phyloP scores from a whole-genome alignment of 306 rosid species.

The Trifolium dubium region DNA sequence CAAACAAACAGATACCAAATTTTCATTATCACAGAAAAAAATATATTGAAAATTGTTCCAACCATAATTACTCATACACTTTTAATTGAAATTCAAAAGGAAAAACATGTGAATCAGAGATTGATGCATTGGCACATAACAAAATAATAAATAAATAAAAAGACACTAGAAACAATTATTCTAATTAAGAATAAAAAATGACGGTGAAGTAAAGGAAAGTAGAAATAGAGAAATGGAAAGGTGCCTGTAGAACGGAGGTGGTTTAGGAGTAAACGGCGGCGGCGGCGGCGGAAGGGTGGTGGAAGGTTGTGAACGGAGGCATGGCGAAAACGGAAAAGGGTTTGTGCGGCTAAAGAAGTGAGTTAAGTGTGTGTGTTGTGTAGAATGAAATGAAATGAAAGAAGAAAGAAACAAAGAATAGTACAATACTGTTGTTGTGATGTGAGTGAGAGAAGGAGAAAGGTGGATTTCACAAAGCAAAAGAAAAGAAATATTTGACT shows the following conservation, averaged over 20 bases:
- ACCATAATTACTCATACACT: not conserved
- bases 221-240: conserved; percentile 7
- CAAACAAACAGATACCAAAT: conserved; percentile 33
- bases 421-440: not conserved
- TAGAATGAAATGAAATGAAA: not conserved
- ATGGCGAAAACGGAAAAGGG: conserved; percentile 32
- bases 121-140: too few relatives aligned
- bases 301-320: conserved; percentile 18
- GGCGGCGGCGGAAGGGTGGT: conserved; percentile 19
- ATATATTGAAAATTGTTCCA: not conserved
- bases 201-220: not conserved
- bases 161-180: not conserved
- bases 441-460: not conserved
- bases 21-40: conserved; percentile 10
- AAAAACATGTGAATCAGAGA: too few relatives aligned
- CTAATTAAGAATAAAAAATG: not conserved
- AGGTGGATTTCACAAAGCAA: not conserved
- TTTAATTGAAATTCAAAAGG: not conserved
- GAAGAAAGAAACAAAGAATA: not conserved
- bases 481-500: conserved; percentile 37
- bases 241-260: conserved; percentile 30
- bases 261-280: conserved; percentile 29
- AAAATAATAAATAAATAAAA: too few relatives aligned
- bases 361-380: conserved; percentile 14
- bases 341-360: conserved; percentile 44